phyloP scores from a whole-genome alignment of 2,329 filamentous ascomycete genomes.

The Tolypocladium pustulatum region DNA sequence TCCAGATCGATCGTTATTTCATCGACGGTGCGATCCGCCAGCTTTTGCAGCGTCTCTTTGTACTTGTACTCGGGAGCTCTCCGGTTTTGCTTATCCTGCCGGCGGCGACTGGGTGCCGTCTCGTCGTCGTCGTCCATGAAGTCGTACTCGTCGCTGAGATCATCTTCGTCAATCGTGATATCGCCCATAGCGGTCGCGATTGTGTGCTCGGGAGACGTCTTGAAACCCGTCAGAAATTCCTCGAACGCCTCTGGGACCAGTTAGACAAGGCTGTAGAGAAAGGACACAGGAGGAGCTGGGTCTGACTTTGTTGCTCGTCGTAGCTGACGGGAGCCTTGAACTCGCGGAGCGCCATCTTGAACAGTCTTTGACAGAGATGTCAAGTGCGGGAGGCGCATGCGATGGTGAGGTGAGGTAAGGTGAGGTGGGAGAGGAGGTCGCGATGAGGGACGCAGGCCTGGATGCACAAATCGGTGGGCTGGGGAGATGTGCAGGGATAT shows the following conservation, averaged over 20 bases:
- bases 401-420: conserved; percentile 4
- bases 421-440: conserved; percentile 6
- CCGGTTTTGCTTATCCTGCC: conserved; percentile 36
- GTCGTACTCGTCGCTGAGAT: conserved; percentile 81
- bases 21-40: conserved; percentile 68
- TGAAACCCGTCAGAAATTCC: conserved; percentile 81
- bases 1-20: conserved; percentile 84
- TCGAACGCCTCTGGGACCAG: conserved; percentile 60
- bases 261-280: conserved; percentile 14
- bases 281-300: neutral
- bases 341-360: conserved; percentile 73
- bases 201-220: conserved; percentile 60
- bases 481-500: conserved; percentile 16
- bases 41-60: conserved; percentile 72
- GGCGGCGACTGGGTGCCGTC: conserved; percentile 40
- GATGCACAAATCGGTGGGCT: conserved; percentile 22
- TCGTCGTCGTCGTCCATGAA: conserved; percentile 82
- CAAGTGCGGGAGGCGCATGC: neutral
- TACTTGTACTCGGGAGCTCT: conserved; percentile 70
- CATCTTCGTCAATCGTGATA: conserved; percentile 79
- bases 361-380: conserved; percentile 1
- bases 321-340: conserved; percentile 78
- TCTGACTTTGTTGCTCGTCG: conserved; percentile 69
- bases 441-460: neutral
- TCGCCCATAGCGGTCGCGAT: conserved; percentile 74